Base-by-base conservation (phyloP, 2,329 filamentous ascomycete species). In the Lecanicillium sp. region DNA sequence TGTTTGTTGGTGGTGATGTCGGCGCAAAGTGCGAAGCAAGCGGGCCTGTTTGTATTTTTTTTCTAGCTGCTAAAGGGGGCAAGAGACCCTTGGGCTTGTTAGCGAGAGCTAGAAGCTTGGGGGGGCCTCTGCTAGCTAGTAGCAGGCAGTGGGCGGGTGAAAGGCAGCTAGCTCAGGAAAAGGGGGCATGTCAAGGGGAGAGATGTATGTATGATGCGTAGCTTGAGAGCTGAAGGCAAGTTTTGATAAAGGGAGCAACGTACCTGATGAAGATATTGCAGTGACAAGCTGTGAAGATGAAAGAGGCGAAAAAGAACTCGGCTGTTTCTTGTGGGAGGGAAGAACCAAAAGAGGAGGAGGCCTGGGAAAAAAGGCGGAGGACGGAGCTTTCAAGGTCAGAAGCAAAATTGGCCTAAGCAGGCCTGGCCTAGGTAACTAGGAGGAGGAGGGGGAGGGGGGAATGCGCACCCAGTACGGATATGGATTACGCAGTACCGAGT, bases 11-110 rank as follows among this genome's bases (percentile, higher is more conserved):
- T 48, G 37, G 29, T 48, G 37, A 42, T 48, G 45, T 42, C 36
- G 38, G 32, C 45, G 38, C 38, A 48, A 17, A 36, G 19, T 11
- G 30, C 6, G 29, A 36, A n/a, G 21, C 23, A 30, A 23, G 29
- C n/a, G n/a, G n/a, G n/a, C n/a, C 14, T 29, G 38, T 29, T 41
- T 47, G 44, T 32, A 26, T 39, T 36, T 48, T 48, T 48, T 48
- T 41, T 42, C 26, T 14, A 8, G 38, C 24, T 48, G 38, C 45
- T 26, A 37, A 48, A 37, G 45, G 45, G 44, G 45, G 45, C 45
- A 48, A 42, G 45, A 42, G 38, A 48, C 38, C 45, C 45, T 41
- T 48, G 38, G 37, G 15, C 23, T 11, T 42, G 45, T 48, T 42
- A 42, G 37, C 37, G 45, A 41, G 39, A 48, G 45, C 45, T 48